phyloP scores from a whole-genome alignment of 176 grass and related monocot species.

The Bonia amplexicaulis region DNA sequence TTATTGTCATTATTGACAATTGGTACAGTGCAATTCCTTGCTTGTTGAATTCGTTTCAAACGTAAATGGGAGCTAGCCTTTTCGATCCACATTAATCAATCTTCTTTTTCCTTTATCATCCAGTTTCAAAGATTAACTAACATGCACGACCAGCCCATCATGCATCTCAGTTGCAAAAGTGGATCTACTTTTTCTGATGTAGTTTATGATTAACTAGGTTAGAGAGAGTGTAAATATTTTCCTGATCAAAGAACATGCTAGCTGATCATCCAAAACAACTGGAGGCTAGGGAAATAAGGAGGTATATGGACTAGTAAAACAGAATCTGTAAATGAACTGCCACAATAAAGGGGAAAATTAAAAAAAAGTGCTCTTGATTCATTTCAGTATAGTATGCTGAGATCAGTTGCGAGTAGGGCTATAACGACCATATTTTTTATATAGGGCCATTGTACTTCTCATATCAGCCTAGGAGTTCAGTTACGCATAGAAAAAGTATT shows the following conservation, averaged over 20 bases:
- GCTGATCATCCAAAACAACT: not conserved
- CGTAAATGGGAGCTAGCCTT: conserved; percentile 14
- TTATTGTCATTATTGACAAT: not conserved
- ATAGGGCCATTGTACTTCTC: no score
- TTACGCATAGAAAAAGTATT: no score
- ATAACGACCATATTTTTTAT: no score
- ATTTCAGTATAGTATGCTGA: not conserved
- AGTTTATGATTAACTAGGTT: not conserved
- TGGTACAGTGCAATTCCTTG: conserved; percentile 1
- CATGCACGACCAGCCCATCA: not conserved
- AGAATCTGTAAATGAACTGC: no score
- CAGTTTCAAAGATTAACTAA: conserved; percentile 3
- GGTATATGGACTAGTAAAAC: not conserved
- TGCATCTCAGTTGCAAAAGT: not conserved
- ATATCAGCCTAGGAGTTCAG: no score
- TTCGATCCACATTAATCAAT: conserved; percentile 13
- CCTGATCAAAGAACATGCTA: not conserved
- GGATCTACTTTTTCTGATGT: not conserved
- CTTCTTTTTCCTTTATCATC: conserved; percentile 3
- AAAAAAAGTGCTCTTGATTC: not conserved
- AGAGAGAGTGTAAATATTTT: not conserved
- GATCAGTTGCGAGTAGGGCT: not conserved
- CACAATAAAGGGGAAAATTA: no score
- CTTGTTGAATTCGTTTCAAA: not conserved
- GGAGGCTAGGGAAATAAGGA: not conserved